phyloP scores from a whole-genome alignment of 768 basidiomycete genomes.

The Leccinum obscurum region DNA sequence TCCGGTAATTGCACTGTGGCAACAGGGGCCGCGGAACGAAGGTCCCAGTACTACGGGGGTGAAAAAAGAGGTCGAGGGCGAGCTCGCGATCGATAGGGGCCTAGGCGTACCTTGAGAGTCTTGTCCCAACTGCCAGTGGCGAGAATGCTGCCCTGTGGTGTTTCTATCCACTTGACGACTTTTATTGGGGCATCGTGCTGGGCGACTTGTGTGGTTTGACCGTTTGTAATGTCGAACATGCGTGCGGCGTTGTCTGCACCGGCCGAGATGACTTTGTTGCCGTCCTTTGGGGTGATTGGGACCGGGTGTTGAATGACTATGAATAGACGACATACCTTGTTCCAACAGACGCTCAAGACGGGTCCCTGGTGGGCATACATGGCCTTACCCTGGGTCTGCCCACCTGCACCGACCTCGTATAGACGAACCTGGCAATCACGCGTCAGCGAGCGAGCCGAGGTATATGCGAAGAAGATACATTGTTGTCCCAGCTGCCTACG shows the following conservation, averaged over 20 bases:
- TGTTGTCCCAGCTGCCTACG: slow-evolving; percentile 93
- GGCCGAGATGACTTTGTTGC: slow-evolving; percentile 86
- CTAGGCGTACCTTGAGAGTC: slow-evolving; percentile 73
- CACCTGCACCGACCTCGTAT: slow-evolving; percentile 82
- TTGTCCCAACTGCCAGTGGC: slow-evolving; percentile 99
- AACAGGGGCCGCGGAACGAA: slow-evolving; percentile 73
- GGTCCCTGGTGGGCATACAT: slow-evolving; percentile 91
- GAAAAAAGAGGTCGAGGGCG: background rate
- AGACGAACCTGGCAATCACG: slow-evolving; percentile 67
- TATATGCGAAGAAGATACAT: slow-evolving; percentile 43
- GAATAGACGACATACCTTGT: slow-evolving; percentile 53
- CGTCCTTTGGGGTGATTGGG: slow-evolving; percentile 55
- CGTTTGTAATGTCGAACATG: slow-evolving; percentile 87
- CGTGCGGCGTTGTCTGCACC: slow-evolving; percentile 96
- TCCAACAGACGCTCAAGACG: slow-evolving; percentile 88
- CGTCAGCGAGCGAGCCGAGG: slow-evolving; percentile 6
- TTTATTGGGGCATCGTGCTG: slow-evolving; percentile 90
- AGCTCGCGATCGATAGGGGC: background rate
- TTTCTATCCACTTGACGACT: slow-evolving; percentile 78
- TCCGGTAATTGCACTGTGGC: slow-evolving; percentile 84
- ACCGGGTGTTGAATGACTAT: slow-evolving; percentile 2
- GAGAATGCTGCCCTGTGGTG: slow-evolving; percentile 70
- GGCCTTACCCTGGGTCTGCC: slow-evolving; percentile 85
- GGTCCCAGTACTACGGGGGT: slow-evolving; percentile 84
- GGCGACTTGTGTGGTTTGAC: slow-evolving; percentile 79